Evolutionary conservation across 345 rosid species (phyloP).

Genomic region (Cardamine occulta): DNA sequence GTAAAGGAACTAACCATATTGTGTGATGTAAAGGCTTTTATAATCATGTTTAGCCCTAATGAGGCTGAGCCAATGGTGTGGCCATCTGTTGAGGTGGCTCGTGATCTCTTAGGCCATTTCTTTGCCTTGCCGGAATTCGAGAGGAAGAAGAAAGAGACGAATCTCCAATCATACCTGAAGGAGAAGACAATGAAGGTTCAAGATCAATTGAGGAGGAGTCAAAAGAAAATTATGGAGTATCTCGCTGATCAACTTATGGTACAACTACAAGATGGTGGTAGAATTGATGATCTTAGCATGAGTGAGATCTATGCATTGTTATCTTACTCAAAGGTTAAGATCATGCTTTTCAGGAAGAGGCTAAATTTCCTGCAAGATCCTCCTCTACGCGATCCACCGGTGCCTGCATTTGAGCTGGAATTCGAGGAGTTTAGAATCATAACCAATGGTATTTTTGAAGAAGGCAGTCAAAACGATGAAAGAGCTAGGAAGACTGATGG

Average conservation of each 20-base stretch:
- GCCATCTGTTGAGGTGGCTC: constrained; percentile 47
- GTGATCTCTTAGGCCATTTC: constrained; percentile 27
- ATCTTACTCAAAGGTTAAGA: background rate
- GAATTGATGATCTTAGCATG: background rate
- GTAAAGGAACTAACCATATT: constrained; percentile 59
- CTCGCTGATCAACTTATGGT: constrained; percentile 35
- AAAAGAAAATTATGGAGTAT: constrained; percentile 6
- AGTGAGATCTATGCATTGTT: constrained; percentile 20
- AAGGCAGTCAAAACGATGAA: background rate
- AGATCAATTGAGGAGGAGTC: background rate
- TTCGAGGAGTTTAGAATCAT: background rate
- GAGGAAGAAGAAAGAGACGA: constrained; percentile 15
- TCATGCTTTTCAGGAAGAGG: constrained; percentile 5
- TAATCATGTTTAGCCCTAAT: constrained; percentile 55
- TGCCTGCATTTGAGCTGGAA: background rate
- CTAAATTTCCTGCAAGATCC: background rate
- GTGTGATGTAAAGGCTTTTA: constrained; percentile 60
- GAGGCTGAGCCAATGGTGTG: constrained; percentile 54
- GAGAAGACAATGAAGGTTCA: constrained; percentile 21
- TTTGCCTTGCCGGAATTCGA: constrained; percentile 23
- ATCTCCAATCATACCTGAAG: constrained; percentile 29
- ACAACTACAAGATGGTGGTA: background rate
- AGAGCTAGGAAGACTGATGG: background rate
- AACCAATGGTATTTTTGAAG: background rate
- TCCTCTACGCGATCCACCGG: constrained; percentile 18